phyloP scores from a whole-genome alignment of 768 basidiomycete genomes.

The Lentinula aciculospora region DNA sequence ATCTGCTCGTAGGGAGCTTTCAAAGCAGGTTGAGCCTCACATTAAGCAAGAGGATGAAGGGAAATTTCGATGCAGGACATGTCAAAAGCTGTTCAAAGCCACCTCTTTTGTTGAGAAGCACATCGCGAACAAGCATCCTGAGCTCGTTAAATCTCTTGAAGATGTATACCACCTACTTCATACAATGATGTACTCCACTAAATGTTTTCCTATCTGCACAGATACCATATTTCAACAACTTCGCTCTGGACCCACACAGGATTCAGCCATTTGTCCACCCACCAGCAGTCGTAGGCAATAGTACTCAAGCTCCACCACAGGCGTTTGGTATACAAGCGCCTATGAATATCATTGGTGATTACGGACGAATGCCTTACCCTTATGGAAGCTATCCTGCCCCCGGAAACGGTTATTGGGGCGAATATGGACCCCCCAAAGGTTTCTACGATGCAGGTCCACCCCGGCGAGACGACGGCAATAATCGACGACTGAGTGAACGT shows the following conservation, averaged over 20 bases:
- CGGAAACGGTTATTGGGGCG: conserved; percentile 38
- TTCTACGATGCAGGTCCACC: conserved; percentile 29
- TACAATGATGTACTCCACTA: not conserved
- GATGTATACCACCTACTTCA: conserved; percentile 49
- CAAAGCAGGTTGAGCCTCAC: conserved; percentile 69
- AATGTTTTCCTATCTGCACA: conserved; percentile 24
- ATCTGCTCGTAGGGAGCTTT: conserved; percentile 58
- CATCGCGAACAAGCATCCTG: conserved; percentile 89
- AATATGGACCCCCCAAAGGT: conserved; percentile 30
- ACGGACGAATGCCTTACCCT: conserved; percentile 24
- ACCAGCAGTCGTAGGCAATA: conserved; percentile 60
- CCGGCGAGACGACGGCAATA: conserved; percentile 55
- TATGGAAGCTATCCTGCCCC: conserved; percentile 37
- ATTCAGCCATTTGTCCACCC: conserved; percentile 83
- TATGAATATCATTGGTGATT: conserved; percentile 31
- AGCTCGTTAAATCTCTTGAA: conserved; percentile 76
- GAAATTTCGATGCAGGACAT: conserved; percentile 95
- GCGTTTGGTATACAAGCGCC: conserved; percentile 74
- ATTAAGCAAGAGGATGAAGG: conserved; percentile 96
- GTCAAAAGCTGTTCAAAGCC: conserved; percentile 96
- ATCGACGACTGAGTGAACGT: conserved; percentile 70
- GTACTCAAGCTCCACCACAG: conserved; percentile 64
- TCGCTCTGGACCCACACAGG: conserved; percentile 92
- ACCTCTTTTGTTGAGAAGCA: conserved; percentile 98
- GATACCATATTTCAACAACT: conserved; percentile 92